phyloP scores from a whole-genome alignment of 2,329 filamentous ascomycete species.

The Calonectria crousiana region DNA sequence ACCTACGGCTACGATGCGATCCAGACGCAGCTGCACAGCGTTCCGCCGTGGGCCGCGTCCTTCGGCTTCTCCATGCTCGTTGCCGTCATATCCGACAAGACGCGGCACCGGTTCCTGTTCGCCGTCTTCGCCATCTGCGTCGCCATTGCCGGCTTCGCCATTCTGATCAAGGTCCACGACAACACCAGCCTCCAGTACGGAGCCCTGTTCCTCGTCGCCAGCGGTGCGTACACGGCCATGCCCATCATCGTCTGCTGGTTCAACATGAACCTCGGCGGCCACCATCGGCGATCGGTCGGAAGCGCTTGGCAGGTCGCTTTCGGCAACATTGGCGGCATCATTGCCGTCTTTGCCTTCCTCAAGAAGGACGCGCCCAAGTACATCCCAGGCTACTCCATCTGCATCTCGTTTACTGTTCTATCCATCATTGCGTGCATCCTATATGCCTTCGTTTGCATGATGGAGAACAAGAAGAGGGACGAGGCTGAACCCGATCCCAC shows the following conservation, averaged over 20 bases:
- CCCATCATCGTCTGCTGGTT: conserved; percentile 89
- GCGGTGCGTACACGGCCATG: conserved; percentile 88
- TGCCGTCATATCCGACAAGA: conserved; percentile 78
- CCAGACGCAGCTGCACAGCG: conserved; percentile 68
- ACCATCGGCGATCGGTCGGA: conserved; percentile 77
- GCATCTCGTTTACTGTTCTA: conserved; percentile 78
- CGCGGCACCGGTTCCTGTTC: conserved; percentile 81
- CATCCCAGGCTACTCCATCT: conserved; percentile 81
- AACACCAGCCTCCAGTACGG: conserved; percentile 78
- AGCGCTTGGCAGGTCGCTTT: conserved; percentile 84
- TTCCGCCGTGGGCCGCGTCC: conserved; percentile 73
- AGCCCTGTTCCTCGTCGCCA: conserved; percentile 84
- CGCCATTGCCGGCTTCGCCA: conserved; percentile 79
- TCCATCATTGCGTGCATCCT: conserved; percentile 70
- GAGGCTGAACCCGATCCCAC: conserved; percentile 54
- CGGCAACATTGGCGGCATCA: conserved; percentile 84
- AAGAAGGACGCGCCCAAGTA: conserved; percentile 76
- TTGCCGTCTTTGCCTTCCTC: conserved; percentile 79
- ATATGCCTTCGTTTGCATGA: conserved; percentile 70
- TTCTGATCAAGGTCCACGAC: conserved; percentile 79
- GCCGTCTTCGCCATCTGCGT: conserved; percentile 76
- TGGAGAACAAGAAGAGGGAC: conserved; percentile 72
- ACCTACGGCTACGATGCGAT: conserved; percentile 73
- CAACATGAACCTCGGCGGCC: conserved; percentile 82
- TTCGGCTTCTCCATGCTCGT: conserved; percentile 84